These are phyloP conservation scores for Boletus smithii DNA, from an alignment of 1,284 basidiomycete species.

Conservation along the genomic window DNA sequence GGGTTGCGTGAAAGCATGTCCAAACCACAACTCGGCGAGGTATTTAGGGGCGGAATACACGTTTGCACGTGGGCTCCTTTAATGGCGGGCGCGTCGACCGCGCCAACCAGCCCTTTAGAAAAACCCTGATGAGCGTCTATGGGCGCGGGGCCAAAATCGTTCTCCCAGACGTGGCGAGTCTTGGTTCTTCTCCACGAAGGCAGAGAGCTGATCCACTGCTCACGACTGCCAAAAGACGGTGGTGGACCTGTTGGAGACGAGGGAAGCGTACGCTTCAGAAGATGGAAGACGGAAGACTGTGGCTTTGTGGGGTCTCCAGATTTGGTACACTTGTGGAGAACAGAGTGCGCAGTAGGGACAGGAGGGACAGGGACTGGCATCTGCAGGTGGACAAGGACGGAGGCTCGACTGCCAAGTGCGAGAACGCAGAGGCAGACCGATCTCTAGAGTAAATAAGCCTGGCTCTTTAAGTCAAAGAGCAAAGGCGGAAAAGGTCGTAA, in stretches of 20 bases:
- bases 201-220: constrained; percentile 68
- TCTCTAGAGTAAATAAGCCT: constrained; percentile 37
- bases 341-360: constrained; percentile 54
- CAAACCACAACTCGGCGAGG: constrained; percentile 24
- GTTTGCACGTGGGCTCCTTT: constrained; percentile 78
- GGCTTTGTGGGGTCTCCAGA: constrained; percentile 41
- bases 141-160: constrained; percentile 35
- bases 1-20: constrained; percentile 17
- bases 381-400: constrained; percentile 44
- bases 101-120: constrained; percentile 66
- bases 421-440: constrained; percentile 38
- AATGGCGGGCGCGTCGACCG: constrained; percentile 70
- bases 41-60: constrained; percentile 72
- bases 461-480: constrained; percentile 29
- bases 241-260: constrained; percentile 57
- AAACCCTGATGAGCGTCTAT: constrained; percentile 48
- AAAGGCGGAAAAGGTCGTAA: constrained; percentile 38
- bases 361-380: constrained; percentile 81
- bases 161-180: constrained; percentile 61
- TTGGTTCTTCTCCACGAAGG: constrained; percentile 68
- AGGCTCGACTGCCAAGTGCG: constrained; percentile 41
- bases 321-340: constrained; percentile 55
- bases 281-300: constrained; percentile 45
- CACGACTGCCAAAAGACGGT: constrained; percentile 58
- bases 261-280: constrained; percentile 55